Evolutionary conservation across 169 alveolate species (phyloP).

Genomic region (Eimeria sp.): DNA sequence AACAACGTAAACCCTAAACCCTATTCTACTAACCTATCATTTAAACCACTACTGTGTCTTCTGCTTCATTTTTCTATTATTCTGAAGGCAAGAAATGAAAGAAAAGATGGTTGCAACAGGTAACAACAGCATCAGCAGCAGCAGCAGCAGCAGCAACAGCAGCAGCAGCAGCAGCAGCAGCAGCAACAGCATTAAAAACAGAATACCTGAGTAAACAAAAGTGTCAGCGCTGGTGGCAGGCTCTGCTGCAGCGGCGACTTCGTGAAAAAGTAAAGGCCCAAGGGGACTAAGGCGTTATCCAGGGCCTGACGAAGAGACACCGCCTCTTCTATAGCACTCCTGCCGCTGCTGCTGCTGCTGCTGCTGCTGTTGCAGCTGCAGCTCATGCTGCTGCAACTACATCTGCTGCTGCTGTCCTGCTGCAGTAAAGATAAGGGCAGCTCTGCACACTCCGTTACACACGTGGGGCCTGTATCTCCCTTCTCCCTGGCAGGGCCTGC

Average conservation of each 20-base stretch:
- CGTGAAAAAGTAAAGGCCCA: neutral
- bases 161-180: neutral
- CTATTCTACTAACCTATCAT: neutral
- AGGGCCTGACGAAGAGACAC: constrained; percentile 39
- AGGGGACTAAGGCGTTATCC: neutral
- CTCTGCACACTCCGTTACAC: constrained; percentile 20
- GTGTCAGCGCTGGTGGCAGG: neutral
- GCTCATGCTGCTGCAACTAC: neutral
- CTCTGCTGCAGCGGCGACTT: neutral
- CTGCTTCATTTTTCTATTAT: too few relatives aligned
- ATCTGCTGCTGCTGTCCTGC: neutral
- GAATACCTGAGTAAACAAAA: constrained; percentile 10
- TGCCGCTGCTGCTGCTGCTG: constrained; percentile 7
- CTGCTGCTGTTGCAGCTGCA: neutral
- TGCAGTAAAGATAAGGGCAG: constrained; percentile 39
- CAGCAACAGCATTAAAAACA: neutral
- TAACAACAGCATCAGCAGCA: neutral
- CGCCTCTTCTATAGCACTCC: neutral
- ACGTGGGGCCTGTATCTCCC: neutral
- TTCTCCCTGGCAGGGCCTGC: neutral
- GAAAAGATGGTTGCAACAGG: neutral
- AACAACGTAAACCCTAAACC: neutral
- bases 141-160: constrained; percentile 6
- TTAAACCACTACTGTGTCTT: neutral
- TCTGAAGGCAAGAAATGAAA: neutral